phyloP scores from a whole-genome alignment of 768 basidiomycete genomes.

The Naganishia antarctica region DNA sequence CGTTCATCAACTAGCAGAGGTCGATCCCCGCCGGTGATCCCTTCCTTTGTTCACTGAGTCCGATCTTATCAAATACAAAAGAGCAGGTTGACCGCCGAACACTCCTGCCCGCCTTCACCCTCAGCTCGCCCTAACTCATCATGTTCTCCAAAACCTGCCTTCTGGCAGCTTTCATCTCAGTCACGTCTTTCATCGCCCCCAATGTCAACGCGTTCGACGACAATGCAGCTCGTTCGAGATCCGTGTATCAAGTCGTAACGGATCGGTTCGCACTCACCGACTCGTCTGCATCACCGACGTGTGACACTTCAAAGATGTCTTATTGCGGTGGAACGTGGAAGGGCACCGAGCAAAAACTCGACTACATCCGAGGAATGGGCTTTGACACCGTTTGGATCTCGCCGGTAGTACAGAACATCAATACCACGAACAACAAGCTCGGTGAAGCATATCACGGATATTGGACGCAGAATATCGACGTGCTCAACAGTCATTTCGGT shows the following conservation, averaged over 20 bases:
- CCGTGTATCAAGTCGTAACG: constrained; percentile 41
- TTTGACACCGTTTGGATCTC: constrained; percentile 49
- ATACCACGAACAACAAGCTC: constrained; percentile 34
- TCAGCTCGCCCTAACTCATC: neutral
- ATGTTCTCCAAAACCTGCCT: constrained; percentile 2
- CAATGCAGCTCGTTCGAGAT: constrained; percentile 16
- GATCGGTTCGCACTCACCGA: constrained; percentile 47
- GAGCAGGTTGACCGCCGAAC: too few species aligned
- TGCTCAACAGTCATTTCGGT: constrained; percentile 47
- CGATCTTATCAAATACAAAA: too few species aligned
- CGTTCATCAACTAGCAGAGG: too few species aligned
- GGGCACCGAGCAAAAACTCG: constrained; percentile 41
- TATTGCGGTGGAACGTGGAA: constrained; percentile 48
- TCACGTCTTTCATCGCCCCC: neutral
- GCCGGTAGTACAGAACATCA: constrained; percentile 44
- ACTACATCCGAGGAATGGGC: constrained; percentile 49
- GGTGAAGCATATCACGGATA: constrained; percentile 48
- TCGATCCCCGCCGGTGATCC: too few species aligned
- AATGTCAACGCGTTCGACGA: constrained; percentile 20
- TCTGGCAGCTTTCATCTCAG: constrained; percentile 1
- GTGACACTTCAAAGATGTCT: constrained; percentile 30
- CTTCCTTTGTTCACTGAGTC: too few species aligned
- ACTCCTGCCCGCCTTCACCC: too few species aligned
- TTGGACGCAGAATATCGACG: constrained; percentile 36
- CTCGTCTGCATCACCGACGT: constrained; percentile 28